A percentile compares a stretch with the other conserved stretches of the same genome.
These are phyloP conservation scores for Glarea lozoyensis DNA, from an alignment of 495 filamentous ascomycete genomes.

Conservation along the genomic window DNA sequence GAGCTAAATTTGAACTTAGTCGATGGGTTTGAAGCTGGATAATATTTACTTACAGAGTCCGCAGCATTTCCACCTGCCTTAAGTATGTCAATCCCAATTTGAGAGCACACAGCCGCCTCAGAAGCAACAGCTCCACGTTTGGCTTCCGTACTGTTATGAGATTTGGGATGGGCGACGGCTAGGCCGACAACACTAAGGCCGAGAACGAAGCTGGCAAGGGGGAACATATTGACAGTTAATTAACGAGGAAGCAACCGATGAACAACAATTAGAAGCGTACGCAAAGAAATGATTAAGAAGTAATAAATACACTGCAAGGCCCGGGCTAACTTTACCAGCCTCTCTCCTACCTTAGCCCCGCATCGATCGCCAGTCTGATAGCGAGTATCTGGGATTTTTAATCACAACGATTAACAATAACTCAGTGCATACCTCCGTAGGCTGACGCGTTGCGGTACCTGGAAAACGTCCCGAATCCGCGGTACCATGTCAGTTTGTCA, in stretches of 20 bases:
- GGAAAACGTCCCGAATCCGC: too few relatives aligned
- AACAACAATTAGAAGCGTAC: neutral
- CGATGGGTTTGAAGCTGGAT: neutral
- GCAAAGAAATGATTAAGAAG: neutral
- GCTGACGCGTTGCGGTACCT: too few relatives aligned
- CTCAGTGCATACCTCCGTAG: too few relatives aligned
- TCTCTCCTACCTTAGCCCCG: too few relatives aligned
- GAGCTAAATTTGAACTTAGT: slow-evolving; percentile 21
- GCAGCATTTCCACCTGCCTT: slow-evolving; percentile 38
- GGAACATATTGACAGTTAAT: slow-evolving; percentile 11
- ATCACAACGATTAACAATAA: too few relatives aligned
- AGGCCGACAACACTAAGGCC: slow-evolving; percentile 1
- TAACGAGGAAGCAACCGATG: too few relatives aligned
- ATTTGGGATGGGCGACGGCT: slow-evolving; percentile 5
- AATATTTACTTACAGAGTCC: slow-evolving; percentile 21
- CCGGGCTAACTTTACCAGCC: too few relatives aligned
- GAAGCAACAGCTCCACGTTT: slow-evolving; percentile 62
- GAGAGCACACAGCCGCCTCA: slow-evolving; percentile 65
- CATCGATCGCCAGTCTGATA: too few relatives aligned
- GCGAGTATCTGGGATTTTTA: too few relatives aligned
- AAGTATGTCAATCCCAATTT: slow-evolving; percentile 65
- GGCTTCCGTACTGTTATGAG: neutral
- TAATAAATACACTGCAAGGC: too few relatives aligned
- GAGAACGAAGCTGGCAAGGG: neutral
- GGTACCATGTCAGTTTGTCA: too few relatives aligned